phyloP scores from a whole-genome alignment of 164 flowering plant genomes.

The Berberis vulgaris region DNA sequence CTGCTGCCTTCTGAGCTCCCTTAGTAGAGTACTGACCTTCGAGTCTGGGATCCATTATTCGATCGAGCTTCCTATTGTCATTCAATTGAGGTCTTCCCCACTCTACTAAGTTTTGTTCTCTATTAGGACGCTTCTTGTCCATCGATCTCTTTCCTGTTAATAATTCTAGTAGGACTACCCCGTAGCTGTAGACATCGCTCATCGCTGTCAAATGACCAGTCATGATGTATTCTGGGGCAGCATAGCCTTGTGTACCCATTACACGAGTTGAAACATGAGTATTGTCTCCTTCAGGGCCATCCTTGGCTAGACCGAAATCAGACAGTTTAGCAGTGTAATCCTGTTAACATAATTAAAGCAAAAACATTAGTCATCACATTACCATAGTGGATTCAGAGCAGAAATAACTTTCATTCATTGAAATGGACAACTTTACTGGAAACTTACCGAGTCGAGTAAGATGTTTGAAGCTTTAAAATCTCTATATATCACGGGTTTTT shows the following conservation, averaged over 20 bases:
- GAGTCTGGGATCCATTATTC: slow-evolving; percentile 61
- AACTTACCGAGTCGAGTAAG: slow-evolving; percentile 57
- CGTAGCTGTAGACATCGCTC: slow-evolving; percentile 88
- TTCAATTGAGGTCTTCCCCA: slow-evolving; percentile 64
- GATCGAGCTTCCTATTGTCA: slow-evolving; percentile 44
- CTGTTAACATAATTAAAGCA: slow-evolving; percentile 24
- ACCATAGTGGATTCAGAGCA: not conserved
- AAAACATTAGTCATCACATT: not conserved
- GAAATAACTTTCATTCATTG: not conserved
- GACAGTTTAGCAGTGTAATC: slow-evolving; percentile 73
- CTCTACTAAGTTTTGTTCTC: slow-evolving; percentile 57
- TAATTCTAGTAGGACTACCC: slow-evolving; percentile 77
- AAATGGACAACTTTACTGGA: not conserved
- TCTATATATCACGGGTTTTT: slow-evolving; percentile 65
- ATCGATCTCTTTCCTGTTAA: slow-evolving; percentile 58
- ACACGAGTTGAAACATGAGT: slow-evolving; percentile 66
- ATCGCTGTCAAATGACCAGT: slow-evolving; percentile 80
- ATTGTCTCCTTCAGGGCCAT: slow-evolving; percentile 73
- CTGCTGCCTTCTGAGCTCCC: slow-evolving; percentile 60
- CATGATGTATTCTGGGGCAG: slow-evolving; percentile 82
- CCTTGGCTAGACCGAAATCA: slow-evolving; percentile 86
- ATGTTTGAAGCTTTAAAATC: slow-evolving; percentile 90
- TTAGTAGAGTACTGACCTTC: slow-evolving; percentile 69
- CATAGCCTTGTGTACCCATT: slow-evolving; percentile 92
- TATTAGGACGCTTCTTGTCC: slow-evolving; percentile 48